Evolutionary conservation across 2,329 filamentous ascomycete species (phyloP), one percentile per base, ranked within the genome.

Genomic region (Pseudocercospora vitis): DNA sequence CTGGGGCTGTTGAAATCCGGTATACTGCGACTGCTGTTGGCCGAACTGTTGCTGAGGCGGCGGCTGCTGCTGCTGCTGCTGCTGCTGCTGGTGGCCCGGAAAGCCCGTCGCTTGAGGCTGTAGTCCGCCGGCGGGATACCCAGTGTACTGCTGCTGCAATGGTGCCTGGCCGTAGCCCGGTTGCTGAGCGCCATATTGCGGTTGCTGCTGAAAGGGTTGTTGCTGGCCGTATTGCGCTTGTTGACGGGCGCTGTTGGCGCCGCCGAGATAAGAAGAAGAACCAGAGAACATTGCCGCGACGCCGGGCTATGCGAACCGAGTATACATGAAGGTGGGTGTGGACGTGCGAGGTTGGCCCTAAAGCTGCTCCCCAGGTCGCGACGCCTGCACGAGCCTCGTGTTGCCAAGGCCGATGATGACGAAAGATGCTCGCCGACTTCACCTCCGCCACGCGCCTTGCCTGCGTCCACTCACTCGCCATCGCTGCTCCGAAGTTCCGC

Each of bases 201-300:
- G 73, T 48, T 66, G 65, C 50, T 71, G 70, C 65, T 62, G 71
- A 72, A 67, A 70, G 66, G 71, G 65, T 57, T 74, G 65, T 61
- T 70, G 65, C 63, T 78, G 83, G 68, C 81, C 76, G 52, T 76
- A 74, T 61, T 73, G 84, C 60, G 79, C 79, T 61, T 82, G 81
- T 46, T 87, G 88, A 56, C 85, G 87, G 71, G 87, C 83, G 77
- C 80, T 87, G 70, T 86, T 89, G 72, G 81, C 82, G 75, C 85
- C 87, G 73, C 90, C 90, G 67, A 95, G 76, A 73, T 86, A 96
- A 61, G 88, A 86, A 78, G 88, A 95, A 63, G 89, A 88, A 71
- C 87, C 89, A 63, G 90, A 94, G 77, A 89, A 97, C 92, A 96
- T 96, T 74, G 28, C 53, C 45, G 28, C 35, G 47, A 32, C 51